phyloP scores from a whole-genome alignment of 805 yeast species.

The Ogataea salicorniae region DNA sequence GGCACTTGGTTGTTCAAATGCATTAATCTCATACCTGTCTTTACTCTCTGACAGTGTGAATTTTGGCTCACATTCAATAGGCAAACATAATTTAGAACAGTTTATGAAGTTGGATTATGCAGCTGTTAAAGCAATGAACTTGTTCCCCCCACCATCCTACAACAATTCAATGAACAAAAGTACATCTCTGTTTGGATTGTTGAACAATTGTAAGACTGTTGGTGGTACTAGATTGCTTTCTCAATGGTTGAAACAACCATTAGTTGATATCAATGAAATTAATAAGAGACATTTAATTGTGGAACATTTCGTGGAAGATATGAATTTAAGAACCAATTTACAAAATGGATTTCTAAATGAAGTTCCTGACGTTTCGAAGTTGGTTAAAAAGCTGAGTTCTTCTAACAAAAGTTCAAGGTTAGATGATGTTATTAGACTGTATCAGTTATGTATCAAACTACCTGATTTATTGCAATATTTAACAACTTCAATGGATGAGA shows the following conservation, averaged over 20 bases:
- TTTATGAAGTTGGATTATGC: conserved; percentile 90
- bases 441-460: conserved; percentile 67
- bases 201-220: conserved; percentile 82
- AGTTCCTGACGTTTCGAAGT: conserved; percentile 78
- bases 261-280: conserved; percentile 59
- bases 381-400: conserved; percentile 60
- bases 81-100: conserved; percentile 65
- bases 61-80: conserved; percentile 50
- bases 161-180: conserved; percentile 39
- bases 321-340: conserved; percentile 58
- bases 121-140: conserved; percentile 80
- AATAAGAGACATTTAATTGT: conserved; percentile 68
- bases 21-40: conserved; percentile 64
- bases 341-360: conserved; percentile 62
- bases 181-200: conserved; percentile 67
- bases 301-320: conserved; percentile 64
- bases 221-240: conserved; percentile 87
- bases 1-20: conserved; percentile 61
- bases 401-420: conserved; percentile 47
- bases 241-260: conserved; percentile 96
- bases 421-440: conserved; percentile 86
- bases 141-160: conserved; percentile 59
- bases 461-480: conserved; percentile 64
- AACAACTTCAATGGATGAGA: conserved; percentile 36
- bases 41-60: conserved; percentile 53